Evolutionary conservation across 768 basidiomycete genomes (phyloP), one percentile per base, ranked within the genome.

Genomic region (Leccinum broughii): DNA sequence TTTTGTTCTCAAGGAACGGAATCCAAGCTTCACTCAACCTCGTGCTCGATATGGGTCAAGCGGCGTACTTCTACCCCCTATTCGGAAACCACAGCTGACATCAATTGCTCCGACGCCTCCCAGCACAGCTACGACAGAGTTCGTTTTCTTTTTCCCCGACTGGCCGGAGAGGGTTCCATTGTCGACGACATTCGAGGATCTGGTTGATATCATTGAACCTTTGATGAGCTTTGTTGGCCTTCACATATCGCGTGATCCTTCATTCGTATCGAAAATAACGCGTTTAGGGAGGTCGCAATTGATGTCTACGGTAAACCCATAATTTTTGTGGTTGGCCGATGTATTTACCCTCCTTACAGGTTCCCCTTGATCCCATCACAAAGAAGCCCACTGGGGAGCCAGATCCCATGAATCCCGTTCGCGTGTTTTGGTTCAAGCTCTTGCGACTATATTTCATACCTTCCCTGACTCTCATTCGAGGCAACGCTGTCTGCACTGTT

Each of bases 61-160:
- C 30, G 87, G 89, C 14, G 71, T 83, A 34, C 72, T 80, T 7
- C 75, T 79, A 5, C 77, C 84, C 6, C 79, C 82, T 11, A 72
- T 81, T 22, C 84, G 85, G 26, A 92, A 89, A 67, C 77, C 85
- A 1, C 71, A 83, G 4, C 78, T 94, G n/a, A 92, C 92, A 0
- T 75, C 90, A 4, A 83, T 83, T 73, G 89, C 90, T 2, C 95
- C 95, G 3, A 83, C 84, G 13, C 95, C 95, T 26, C 89, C 92
- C 0, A 82, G 85, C 65, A 95, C 93, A 22, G 83, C 77, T 56
- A 81, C 79, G 3, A 82, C 81, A n/a, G 85, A 89, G 54, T 96
- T 93, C 66, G 83, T 92, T 6, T 97, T 92, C 80, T 98, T 97
- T 81, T 96, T 88, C 72, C 90, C 93, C 13, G 80, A 86, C 58